Percentiles rank a stretch among this genome's conserved stretches.
phyloP scores from a whole-genome alignment of 2,329 filamentous ascomycete genomes.

The Setomelanomma holmii region DNA sequence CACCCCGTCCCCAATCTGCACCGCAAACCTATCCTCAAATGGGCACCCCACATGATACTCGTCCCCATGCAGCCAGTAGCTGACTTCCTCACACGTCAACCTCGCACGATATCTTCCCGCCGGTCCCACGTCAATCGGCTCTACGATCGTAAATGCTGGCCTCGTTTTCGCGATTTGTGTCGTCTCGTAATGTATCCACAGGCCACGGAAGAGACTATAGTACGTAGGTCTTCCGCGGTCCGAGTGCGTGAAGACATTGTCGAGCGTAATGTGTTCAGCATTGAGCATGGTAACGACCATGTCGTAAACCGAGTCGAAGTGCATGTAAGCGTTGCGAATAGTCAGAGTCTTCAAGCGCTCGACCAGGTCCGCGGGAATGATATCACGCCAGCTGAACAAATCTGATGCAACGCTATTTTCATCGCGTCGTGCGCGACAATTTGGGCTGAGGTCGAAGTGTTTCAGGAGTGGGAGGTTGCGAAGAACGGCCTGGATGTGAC shows the following conservation, averaged over 20 bases:
- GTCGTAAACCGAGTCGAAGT: background rate
- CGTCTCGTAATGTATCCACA: background rate
- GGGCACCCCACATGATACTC: slow-evolving; percentile 5
- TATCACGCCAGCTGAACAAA: background rate
- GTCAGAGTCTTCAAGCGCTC: slow-evolving; percentile 6
- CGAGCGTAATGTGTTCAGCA: slow-evolving; percentile 7
- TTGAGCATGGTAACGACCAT: background rate
- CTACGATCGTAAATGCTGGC: background rate
- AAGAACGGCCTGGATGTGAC: slow-evolving; percentile 3
- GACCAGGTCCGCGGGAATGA: slow-evolving; percentile 4
- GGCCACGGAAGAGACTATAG: background rate
- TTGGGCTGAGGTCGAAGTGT: slow-evolving; percentile 17
- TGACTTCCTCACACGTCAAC: slow-evolving; percentile 11
- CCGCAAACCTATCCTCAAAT: background rate
- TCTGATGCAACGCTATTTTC: too few species aligned
- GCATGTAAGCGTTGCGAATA: slow-evolving; percentile 3
- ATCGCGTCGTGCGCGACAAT: background rate
- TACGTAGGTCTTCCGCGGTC: background rate
- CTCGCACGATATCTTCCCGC: background rate
- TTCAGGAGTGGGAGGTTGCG: slow-evolving; percentile 10
- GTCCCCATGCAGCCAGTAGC: slow-evolving; percentile 10
- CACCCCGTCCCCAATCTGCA: slow-evolving; percentile 3
- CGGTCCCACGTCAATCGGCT: background rate
- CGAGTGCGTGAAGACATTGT: background rate
- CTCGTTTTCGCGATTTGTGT: background rate